These are phyloP conservation scores for Alternaria brassicicola DNA, from an alignment of 2,329 filamentous ascomycete genomes.

Conservation along the genomic window DNA sequence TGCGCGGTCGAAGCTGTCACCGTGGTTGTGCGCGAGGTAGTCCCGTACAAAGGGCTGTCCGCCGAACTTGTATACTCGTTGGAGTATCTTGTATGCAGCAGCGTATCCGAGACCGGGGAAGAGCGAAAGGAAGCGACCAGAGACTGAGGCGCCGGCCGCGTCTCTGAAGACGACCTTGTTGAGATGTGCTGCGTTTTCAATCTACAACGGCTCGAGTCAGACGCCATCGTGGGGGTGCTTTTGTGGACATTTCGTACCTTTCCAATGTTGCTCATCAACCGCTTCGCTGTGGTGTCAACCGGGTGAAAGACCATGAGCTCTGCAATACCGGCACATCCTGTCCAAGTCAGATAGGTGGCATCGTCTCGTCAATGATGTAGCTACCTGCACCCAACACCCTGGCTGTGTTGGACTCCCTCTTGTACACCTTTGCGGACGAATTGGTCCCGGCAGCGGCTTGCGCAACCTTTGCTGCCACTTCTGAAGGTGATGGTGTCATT, in stretches of 20 bases:
- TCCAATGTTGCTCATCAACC: constrained; percentile 97
- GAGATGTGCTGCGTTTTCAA: constrained; percentile 67
- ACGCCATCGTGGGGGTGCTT: background rate
- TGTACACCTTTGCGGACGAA: constrained; percentile 63
- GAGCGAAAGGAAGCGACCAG: constrained; percentile 87
- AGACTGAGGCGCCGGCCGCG: constrained; percentile 72
- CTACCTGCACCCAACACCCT: constrained; percentile 92
- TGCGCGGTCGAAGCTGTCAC: constrained; percentile 79
- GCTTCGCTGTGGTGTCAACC: constrained; percentile 97
- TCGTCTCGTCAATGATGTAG: background rate
- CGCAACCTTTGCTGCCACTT: constrained; percentile 39
- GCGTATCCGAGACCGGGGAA: constrained; percentile 98
- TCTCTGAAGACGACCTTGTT: constrained; percentile 96
- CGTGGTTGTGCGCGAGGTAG: constrained; percentile 80
- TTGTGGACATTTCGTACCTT: constrained; percentile 56
- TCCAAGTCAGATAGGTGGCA: constrained; percentile 16
- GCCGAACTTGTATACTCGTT: constrained; percentile 98
- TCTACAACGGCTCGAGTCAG: constrained; percentile 50
- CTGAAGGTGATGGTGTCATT: constrained; percentile 40
- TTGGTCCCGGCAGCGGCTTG: constrained; percentile 36
- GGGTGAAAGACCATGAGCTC: constrained; percentile 81
- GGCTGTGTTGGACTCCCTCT: constrained; percentile 89
- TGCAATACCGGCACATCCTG: constrained; percentile 89
- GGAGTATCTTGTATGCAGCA: constrained; percentile 95
- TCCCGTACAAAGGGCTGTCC: constrained; percentile 95